Evolutionary conservation across 2,329 filamentous ascomycete genomes (phyloP).

Genomic region (Cadophora sp.): DNA sequence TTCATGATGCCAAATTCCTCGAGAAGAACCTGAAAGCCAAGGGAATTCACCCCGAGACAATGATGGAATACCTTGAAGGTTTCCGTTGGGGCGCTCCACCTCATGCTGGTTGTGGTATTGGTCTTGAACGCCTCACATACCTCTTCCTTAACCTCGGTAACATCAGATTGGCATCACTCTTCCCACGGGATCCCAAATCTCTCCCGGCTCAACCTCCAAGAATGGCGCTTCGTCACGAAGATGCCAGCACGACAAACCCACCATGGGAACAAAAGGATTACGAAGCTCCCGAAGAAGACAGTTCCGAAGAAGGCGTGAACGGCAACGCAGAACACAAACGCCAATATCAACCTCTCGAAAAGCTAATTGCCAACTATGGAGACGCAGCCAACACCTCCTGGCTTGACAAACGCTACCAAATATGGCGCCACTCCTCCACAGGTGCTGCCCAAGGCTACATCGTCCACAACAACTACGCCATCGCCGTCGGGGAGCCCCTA

Average conservation of each 20-base stretch:
- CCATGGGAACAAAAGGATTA: constrained; percentile 58
- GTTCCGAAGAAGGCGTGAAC: no score
- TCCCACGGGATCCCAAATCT: constrained; percentile 87
- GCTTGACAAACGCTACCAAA: constrained; percentile 86
- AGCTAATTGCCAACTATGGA: constrained; percentile 93
- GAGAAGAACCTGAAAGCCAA: constrained; percentile 76
- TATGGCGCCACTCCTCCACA: constrained; percentile 81
- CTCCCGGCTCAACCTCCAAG: constrained; percentile 71
- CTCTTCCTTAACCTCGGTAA: constrained; percentile 86
- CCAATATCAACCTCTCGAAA: constrained; percentile 75
- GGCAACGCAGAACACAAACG: constrained; percentile 16
- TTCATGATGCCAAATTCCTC: constrained; percentile 80
- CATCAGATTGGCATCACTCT: constrained; percentile 86
- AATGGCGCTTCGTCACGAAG: constrained; percentile 78
- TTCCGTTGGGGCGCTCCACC: constrained; percentile 90
- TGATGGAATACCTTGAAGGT: constrained; percentile 89
- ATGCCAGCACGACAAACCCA: constrained; percentile 81
- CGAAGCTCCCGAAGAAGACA: constrained; percentile 4
- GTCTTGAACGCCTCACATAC: constrained; percentile 87
- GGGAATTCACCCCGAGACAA: constrained; percentile 79
- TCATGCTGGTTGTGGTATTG: constrained; percentile 89
- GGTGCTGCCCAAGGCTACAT: constrained; percentile 89
- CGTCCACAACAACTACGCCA: constrained; percentile 75
- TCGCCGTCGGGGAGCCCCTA: constrained; percentile 86
- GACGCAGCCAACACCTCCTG: constrained; percentile 94